These are phyloP conservation scores for Globisporangium sylvaticum DNA, from an alignment of 352 stramenopile species.

Conservation along the genomic window DNA sequence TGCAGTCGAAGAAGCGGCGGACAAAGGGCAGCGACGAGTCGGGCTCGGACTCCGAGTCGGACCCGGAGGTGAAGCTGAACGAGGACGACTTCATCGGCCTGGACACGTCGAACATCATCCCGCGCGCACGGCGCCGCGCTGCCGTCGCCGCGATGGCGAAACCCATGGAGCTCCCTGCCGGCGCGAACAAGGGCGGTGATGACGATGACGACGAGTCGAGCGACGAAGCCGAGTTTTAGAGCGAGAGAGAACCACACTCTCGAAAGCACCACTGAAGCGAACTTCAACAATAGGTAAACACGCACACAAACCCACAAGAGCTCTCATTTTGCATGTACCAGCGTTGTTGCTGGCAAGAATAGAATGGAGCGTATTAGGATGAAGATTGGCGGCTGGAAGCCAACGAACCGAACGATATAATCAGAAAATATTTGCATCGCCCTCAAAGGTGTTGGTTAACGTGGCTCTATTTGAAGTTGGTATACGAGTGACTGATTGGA, in stretches of 20 bases:
- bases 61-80: constrained; percentile 79
- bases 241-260: not conserved
- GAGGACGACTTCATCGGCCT: constrained; percentile 83
- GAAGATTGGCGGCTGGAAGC: not conserved
- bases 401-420: not conserved
- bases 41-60: constrained; percentile 58
- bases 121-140: constrained; percentile 61
- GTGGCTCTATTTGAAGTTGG: not conserved
- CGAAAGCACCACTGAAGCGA: not conserved
- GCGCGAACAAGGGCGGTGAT: constrained; percentile 12
- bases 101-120: constrained; percentile 86
- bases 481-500: not conserved
- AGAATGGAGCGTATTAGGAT: not conserved
- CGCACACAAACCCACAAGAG: not conserved
- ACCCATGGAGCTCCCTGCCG: constrained; percentile 49
- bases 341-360: not conserved
- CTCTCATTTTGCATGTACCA: not conserved
- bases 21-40: constrained; percentile 59
- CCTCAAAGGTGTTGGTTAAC: not conserved
- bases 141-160: constrained; percentile 68
- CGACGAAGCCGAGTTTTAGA: constrained; percentile 85
- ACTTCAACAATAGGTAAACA: constrained; percentile 1
- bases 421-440: not conserved
- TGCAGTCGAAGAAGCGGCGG: constrained; percentile 66
- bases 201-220: constrained; percentile 73